A percentile compares a stretch with the other conserved stretches of the same genome.
phyloP scores from a whole-genome alignment of 2,329 filamentous ascomycete species.

The Beauveria sp. region DNA sequence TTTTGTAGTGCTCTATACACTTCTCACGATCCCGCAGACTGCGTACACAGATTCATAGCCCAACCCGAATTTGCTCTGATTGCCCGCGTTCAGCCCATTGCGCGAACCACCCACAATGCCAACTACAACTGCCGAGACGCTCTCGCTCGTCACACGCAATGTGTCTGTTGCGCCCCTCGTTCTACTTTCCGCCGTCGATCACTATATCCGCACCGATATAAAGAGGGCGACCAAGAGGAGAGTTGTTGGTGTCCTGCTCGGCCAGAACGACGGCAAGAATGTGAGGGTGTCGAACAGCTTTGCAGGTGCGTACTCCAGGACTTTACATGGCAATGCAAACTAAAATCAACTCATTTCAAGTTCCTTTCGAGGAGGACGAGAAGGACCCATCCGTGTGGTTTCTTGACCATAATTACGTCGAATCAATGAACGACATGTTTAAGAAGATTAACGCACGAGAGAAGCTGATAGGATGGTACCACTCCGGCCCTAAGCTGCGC shows the following conservation, averaged over 20 bases:
- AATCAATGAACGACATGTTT: slow-evolving; percentile 99
- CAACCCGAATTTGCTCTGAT: background rate
- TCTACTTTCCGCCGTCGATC: slow-evolving; percentile 94
- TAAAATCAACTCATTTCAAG: slow-evolving; percentile 37
- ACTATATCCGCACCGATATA: slow-evolving; percentile 87
- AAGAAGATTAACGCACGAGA: slow-evolving; percentile 99
- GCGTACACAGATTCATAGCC: background rate
- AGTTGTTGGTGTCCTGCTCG: slow-evolving; percentile 89
- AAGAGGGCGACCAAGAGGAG: slow-evolving; percentile 72
- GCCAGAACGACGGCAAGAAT: slow-evolving; percentile 92
- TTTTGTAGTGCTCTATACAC: background rate
- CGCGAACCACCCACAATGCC: slow-evolving; percentile 59
- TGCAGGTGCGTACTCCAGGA: slow-evolving; percentile 55
- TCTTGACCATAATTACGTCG: slow-evolving; percentile 97
- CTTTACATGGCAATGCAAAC: slow-evolving; percentile 7
- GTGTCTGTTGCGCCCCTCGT: slow-evolving; percentile 97
- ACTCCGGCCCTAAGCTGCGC: slow-evolving; percentile 92
- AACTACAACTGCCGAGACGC: slow-evolving; percentile 91
- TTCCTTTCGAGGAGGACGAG: slow-evolving; percentile 97
- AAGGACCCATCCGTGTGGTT: slow-evolving; percentile 99
- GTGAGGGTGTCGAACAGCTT: slow-evolving; percentile 99
- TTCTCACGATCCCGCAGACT: background rate
- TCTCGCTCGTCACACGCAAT: slow-evolving; percentile 87
- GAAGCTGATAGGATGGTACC: slow-evolving; percentile 99
- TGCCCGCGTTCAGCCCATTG: background rate